Conservation (phyloP, 169 alveolate genomes). For the Cryptosporidium sp. region DNA sequence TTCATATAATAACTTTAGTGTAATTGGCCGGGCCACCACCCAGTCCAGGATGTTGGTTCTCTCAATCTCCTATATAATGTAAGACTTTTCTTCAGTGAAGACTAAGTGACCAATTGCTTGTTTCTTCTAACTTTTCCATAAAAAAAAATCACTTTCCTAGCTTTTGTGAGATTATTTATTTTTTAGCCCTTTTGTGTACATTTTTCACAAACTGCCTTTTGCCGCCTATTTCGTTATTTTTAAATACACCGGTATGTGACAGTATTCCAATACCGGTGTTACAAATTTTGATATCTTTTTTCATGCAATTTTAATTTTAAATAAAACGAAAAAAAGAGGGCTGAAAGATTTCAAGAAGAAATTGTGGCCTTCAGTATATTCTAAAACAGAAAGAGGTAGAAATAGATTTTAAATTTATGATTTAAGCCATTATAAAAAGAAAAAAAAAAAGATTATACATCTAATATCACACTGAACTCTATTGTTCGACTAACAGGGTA, state of each 20-base stretch:
- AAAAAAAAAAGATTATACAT: background rate
- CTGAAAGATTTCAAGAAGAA: background rate
- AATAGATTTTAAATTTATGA: too few relatives aligned
- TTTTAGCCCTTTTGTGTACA: background rate
- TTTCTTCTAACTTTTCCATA: background rate
- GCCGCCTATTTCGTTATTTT: constrained; percentile 6
- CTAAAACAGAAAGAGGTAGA: background rate
- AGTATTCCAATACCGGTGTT: background rate
- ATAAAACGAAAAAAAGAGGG: background rate
- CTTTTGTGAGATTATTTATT: constrained; percentile 4
- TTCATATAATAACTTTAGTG: constrained; percentile 8
- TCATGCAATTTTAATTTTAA: background rate
- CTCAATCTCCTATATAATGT: background rate
- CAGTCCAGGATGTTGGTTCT: background rate
- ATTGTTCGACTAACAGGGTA: background rate
- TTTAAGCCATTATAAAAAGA: background rate
- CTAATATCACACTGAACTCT: background rate
- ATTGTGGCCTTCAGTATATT: background rate
- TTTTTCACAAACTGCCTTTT: constrained; percentile 2
- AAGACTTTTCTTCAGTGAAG: background rate
- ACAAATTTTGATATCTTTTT: background rate
- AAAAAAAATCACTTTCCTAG: background rate
- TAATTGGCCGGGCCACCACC: constrained; percentile 6
- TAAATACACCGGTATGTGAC: background rate
- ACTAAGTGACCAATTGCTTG: background rate